Conservation (phyloP, 495 filamentous ascomycete species). For the Oleoguttula mirabilis region DNA sequence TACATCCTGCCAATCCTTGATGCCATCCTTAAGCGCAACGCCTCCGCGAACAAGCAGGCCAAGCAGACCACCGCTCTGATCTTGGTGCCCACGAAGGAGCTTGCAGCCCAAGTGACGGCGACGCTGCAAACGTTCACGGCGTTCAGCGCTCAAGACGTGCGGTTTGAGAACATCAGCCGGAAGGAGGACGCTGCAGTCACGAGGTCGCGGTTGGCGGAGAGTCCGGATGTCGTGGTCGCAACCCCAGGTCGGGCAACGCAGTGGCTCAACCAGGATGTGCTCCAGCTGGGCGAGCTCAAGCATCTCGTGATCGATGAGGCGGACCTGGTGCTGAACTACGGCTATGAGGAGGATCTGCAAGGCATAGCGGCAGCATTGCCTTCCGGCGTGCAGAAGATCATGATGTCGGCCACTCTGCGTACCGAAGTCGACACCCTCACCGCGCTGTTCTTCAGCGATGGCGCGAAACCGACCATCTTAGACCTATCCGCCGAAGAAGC, state of each 20-base stretch:
- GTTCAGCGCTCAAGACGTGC: constrained; percentile 75
- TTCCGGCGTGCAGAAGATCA: constrained; percentile 73
- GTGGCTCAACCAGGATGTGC: constrained; percentile 55
- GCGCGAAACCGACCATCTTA: constrained; percentile 58
- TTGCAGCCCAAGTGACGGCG: constrained; percentile 79
- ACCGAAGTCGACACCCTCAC: constrained; percentile 78
- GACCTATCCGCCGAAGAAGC: constrained; percentile 60
- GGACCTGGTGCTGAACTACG: constrained; percentile 87
- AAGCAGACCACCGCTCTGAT: constrained; percentile 54
- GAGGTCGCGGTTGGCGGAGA: constrained; percentile 71
- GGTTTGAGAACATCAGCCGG: constrained; percentile 71
- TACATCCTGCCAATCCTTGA: constrained; percentile 87
- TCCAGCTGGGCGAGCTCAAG: constrained; percentile 56
- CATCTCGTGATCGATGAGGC: constrained; percentile 91
- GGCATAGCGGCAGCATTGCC: constrained; percentile 62
- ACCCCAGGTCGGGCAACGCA: constrained; percentile 68
- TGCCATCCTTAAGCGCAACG: constrained; percentile 62
- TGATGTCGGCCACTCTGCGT: constrained; percentile 88
- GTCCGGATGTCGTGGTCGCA: constrained; percentile 76
- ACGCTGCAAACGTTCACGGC: constrained; percentile 56
- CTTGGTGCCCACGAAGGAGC: constrained; percentile 85
- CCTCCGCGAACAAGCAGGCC: background rate
- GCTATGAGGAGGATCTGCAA: constrained; percentile 82
- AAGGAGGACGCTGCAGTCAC: constrained; percentile 79
- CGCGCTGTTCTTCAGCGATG: constrained; percentile 57